Conservation (phyloP, 2,329 filamentous ascomycete genomes). For the Aspergillus flavus region DNA sequence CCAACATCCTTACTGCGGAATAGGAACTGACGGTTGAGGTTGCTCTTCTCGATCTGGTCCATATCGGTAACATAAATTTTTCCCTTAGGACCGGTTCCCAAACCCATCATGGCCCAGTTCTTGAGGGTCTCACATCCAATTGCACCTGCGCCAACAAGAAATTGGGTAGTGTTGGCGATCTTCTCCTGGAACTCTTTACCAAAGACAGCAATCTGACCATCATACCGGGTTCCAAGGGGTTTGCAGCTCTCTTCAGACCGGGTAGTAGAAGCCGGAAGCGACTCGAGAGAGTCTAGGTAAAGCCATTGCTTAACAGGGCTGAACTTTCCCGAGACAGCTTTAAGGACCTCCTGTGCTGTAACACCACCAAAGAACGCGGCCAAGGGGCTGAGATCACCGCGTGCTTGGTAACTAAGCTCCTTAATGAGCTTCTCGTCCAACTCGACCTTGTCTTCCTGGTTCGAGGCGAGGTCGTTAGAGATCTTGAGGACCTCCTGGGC, state of each 20-base stretch:
- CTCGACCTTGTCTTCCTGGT: conserved; percentile 72
- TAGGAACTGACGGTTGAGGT: conserved; percentile 94
- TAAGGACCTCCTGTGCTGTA: conserved; percentile 90
- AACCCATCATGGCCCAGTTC: conserved; percentile 99
- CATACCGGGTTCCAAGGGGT: conserved; percentile 82
- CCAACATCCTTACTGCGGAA: conserved; percentile 94
- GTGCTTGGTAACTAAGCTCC: conserved; percentile 92
- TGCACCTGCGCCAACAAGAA: conserved; percentile 92
- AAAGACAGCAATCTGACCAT: conserved; percentile 96
- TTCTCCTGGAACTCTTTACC: conserved; percentile 93
- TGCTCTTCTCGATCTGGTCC: conserved; percentile 99
- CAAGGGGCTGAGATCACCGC: conserved; percentile 87
- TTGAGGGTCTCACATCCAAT: conserved; percentile 99
- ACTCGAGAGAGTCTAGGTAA: conserved; percentile 98
- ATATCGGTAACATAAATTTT: conserved; percentile 94
- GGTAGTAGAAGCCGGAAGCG: conserved; percentile 72
- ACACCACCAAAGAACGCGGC: conserved; percentile 94
- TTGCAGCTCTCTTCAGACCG: conserved; percentile 87
- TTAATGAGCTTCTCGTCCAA: conserved; percentile 89
- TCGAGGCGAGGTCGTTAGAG: conserved; percentile 70
- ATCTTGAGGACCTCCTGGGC: conserved; percentile 75
- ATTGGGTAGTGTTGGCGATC: conserved; percentile 85
- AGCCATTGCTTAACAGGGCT: conserved; percentile 93
- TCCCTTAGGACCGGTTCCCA: conserved; percentile 84
- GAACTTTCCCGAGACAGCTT: conserved; percentile 97